Base-by-base conservation (phyloP, 106 monocot species). In the Acorus gramineus region DNA sequence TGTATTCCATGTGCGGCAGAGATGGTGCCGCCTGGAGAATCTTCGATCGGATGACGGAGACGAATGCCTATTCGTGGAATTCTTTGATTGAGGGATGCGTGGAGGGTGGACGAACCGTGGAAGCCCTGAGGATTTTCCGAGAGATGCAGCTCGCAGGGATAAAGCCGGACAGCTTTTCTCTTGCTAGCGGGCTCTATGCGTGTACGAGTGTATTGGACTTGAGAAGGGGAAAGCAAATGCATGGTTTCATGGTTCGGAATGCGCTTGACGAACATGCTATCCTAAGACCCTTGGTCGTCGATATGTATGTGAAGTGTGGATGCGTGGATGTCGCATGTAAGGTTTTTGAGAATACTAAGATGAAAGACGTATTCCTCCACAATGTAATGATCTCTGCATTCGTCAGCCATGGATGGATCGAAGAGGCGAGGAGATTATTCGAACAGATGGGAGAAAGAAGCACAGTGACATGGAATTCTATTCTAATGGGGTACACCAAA, bases 251-350 rank as follows among this genome's bases (percentile, higher is more conserved):
- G 8, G 52, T 67, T 45, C 66, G 53, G 50, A 74, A 46, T 11
- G 7, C 52, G 6, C 46, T 55, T 61, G 60, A 28, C 51, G 46
- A 53, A 8, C 50, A 74, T 46, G 47, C 53, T 52, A 42, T 67
- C 11, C 46, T 74, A 8, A 7, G 53, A 4, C 53, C 10, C 60
- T 52, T 53, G 47, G 53, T 74, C 46, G 14, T 74, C 47, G 50
- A 74, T 54, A 51, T 66, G 53, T 74, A 74, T 61, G 60, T 61
- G 14, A 67, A 67, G 54, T 74, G 74, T 47, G 53, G 53, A 8
- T 53, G 50, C 11, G 42, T 45, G 49, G 66, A 42, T 42, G n/a
- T 44, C n/a, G 66, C 53, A 55, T 44, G 28, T 6, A 54, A 12
- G 42, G 44, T 45, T 43, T 66, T 14, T 44, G 55, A 14, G 3